Evolutionary conservation across 73 alveolate species (phyloP).

Genomic region (Paramecium sexaurelia): DNA sequence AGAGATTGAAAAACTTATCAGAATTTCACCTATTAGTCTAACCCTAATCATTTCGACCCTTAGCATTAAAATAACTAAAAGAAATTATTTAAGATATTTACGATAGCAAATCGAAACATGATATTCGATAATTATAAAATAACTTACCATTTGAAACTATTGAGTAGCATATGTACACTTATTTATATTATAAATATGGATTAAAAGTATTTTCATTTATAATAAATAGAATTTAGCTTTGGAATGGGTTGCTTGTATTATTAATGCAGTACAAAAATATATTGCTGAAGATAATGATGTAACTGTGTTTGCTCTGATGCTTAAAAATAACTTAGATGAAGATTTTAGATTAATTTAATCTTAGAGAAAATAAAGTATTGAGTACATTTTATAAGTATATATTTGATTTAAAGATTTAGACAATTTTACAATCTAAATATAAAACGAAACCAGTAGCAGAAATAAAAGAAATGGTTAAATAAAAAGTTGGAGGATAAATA

Average conservation of each 20-base stretch:
- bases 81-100: conserved; percentile 85
- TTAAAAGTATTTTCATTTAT: conserved; percentile 55
- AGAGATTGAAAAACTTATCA: background rate
- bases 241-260: conserved; percentile 89
- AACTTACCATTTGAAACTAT: conserved; percentile 85
- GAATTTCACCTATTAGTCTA: background rate
- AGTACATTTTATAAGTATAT: conserved; percentile 70
- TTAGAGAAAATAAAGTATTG: conserved; percentile 74
- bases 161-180: conserved; percentile 90
- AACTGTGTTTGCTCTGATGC: conserved; percentile 85
- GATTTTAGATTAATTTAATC: conserved; percentile 77
- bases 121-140: conserved; percentile 79
- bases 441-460: conserved; percentile 80
- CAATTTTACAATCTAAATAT: conserved; percentile 78
- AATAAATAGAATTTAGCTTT: conserved; percentile 71
- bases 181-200: conserved; percentile 88
- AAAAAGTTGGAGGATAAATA: conserved; percentile 72
- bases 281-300: conserved; percentile 82
- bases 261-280: conserved; percentile 81
- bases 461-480: conserved; percentile 70
- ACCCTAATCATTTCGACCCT: conserved; percentile 54
- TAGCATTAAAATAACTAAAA: conserved; percentile 69
- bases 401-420: background rate
- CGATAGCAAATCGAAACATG: conserved; percentile 80
- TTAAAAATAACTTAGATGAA: conserved; percentile 89